Base-by-base conservation (phyloP, 345 rosid species). In the Brassica carinata region DNA sequence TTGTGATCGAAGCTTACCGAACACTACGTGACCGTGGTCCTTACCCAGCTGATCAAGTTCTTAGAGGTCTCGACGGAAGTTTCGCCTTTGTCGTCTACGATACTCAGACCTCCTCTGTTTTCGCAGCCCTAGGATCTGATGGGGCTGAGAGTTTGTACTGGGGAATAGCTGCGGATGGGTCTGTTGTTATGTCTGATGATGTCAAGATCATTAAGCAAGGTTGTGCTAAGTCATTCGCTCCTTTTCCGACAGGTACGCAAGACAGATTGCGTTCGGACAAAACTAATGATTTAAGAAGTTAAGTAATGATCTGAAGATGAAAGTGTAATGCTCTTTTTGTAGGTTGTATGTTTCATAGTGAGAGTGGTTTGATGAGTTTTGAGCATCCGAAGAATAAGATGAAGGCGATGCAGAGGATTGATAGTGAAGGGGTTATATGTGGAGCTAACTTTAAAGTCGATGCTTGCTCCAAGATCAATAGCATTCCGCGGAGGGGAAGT, bases 1-100 rank as follows among this genome's bases (percentile, higher is more conserved):
- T 95, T 65, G 88, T 89, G 34, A 90, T 91, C 23, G 96, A 93
- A 83, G 97, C 97, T 3, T 95, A 93, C 55, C 70, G 89, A 73
- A 93, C 98, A 2, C 87, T 93, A 4, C 83, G 99, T 43, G 98
- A 95, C 80, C 83, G 99, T 29, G 98, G 98, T 58, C 99, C 99
- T 0, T 95, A 91, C 75, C 99, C 98, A 2, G 96, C 96, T 31
- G 93, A 93, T 73, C 91, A 96, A 83, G 98, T 96, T 63, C 91
- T 96, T 2, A 88, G 87, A 82, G 96, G 88, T 55, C 89, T 95
- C 1, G 98, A 91, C 0, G 98, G 97, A 57, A 85, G 89, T 73
- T 95, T 93, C 40, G 96, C 97, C 2, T 95, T 95, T 75, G 93
- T 93, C 5, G 88, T 95, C 74, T 95, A 89, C 48, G 99, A 95